Base-by-base conservation (phyloP, 73 alveolate species). In the Diophrys appendiculata region DNA sequence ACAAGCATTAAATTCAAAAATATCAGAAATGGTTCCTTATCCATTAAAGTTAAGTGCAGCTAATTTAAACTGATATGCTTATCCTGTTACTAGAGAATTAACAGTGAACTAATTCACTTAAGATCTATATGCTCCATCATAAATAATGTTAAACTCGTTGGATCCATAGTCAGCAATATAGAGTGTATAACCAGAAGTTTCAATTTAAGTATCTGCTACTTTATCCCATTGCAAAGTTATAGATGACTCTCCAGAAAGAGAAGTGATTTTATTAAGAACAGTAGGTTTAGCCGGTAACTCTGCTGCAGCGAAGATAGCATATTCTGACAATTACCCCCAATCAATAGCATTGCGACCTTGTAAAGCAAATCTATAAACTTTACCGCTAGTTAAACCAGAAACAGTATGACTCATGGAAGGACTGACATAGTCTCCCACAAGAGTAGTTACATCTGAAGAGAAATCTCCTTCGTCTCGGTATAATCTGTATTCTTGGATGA, bases 41-140 rank as follows among this genome's bases (percentile, higher is more conserved):
- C 92, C 92, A 77, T 84, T 84, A 68, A 77, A 77, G 75, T 84
- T 84, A 52, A 84, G 22, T 14, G 92, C 83, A 2, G 30, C 23
- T 23, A 84, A 30, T 52, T 84, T 84, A 60, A 84, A 84, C 18
- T 28, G 22, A 56, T 84, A 84, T 28, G 30, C 0, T 28, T 65
- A 33, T 53, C 92, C 92, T 22, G 79, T 52, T 0, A 5, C 18
- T 1, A 84, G 60, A 33, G 29, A 25, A 23, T 54, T 56, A 25
- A 28, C 54, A 23, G 88, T 78, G 54, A 1, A 32, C 33, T 54
- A 68, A 0, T 29, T 28, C 0, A 55, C 43, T 54, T 65, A 56
- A 0, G 84, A 70, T 24, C 77, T 43, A 23, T 70, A 33, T 2
- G 29, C 54, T 23, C 92, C 92, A 11, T 84, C 79, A 33, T 77